phyloP scores from a whole-genome alignment of 176 grass and related monocot genomes.

The Bolboschoenus planiculmis region DNA sequence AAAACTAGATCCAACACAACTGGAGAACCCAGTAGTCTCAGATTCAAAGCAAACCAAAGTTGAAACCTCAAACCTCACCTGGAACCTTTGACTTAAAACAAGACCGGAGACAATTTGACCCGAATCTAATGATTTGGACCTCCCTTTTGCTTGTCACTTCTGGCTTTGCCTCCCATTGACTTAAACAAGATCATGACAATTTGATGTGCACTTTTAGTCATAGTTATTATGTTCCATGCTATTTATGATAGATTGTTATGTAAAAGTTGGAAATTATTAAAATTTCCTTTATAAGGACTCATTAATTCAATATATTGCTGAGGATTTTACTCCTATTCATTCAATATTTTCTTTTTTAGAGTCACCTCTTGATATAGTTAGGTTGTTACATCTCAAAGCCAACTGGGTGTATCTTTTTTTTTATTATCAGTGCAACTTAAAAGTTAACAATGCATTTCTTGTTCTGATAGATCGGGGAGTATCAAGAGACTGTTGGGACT shows the following conservation, averaged over 20 bases:
- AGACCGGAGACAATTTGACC: not conserved
- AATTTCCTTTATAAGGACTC: not conserved
- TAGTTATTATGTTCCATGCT: not conserved
- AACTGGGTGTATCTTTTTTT: not conserved
- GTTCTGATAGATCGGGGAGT: constrained; percentile 64
- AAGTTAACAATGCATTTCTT: constrained; percentile 12
- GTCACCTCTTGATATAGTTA: not conserved
- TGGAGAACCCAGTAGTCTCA: not conserved
- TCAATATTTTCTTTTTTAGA: too few relatives aligned
- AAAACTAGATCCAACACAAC: not conserved
- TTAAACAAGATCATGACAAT: not conserved
- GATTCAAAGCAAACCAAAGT: not conserved
- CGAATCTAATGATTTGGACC: not conserved
- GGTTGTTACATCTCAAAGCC: not conserved
- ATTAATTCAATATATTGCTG: not conserved
- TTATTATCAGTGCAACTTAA: not conserved
- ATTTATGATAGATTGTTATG: not conserved
- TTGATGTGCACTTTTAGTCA: not conserved
- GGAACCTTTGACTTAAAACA: not conserved
- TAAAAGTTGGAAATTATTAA: not conserved
- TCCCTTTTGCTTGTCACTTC: not conserved
- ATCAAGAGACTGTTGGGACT: constrained; percentile 76
- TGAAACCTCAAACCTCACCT: not conserved
- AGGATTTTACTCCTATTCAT: not conserved
- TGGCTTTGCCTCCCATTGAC: too few relatives aligned